These are phyloP conservation scores for Cavenderia fasciculata DNA, from an alignment of 78 protist species.

Conservation along the genomic window DNA sequence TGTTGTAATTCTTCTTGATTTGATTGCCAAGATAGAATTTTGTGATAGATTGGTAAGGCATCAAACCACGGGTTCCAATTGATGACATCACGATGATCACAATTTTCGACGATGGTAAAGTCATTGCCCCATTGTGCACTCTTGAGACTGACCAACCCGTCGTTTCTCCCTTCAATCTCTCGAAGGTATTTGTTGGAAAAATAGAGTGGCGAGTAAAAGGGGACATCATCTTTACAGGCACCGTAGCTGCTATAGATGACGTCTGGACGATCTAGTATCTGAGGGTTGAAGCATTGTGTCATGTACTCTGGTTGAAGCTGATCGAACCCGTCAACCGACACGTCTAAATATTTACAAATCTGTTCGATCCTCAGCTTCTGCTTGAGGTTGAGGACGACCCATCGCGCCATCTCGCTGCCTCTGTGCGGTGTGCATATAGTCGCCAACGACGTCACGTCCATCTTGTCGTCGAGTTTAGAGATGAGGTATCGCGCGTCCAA, in stretches of 20 bases:
- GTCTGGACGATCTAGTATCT: not conserved
- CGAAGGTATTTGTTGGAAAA: slow-evolving; percentile 1
- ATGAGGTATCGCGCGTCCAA: slow-evolving; percentile 41
- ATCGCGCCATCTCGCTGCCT: slow-evolving; percentile 51
- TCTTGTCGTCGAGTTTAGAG: not conserved
- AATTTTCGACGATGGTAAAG: slow-evolving; percentile 5
- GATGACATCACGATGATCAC: slow-evolving; percentile 56
- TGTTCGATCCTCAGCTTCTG: slow-evolving; percentile 19
- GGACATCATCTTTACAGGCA: not conserved
- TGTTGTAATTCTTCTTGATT: no score
- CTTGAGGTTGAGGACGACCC: slow-evolving; percentile 21
- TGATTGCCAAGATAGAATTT: no score
- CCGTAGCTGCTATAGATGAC: slow-evolving; percentile 41
- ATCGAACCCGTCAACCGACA: slow-evolving; percentile 40
- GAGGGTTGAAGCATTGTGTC: slow-evolving; percentile 6
- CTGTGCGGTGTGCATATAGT: slow-evolving; percentile 71
- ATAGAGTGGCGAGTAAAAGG: not conserved
- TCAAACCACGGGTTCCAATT: slow-evolving; percentile 28
- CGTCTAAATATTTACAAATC: not conserved
- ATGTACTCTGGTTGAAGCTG: slow-evolving; percentile 29
- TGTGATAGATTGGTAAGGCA: slow-evolving; percentile 24
- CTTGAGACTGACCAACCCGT: slow-evolving; percentile 35
- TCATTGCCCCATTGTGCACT: slow-evolving; percentile 23
- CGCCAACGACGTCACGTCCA: slow-evolving; percentile 31
- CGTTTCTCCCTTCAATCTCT: slow-evolving; percentile 46